These are phyloP conservation scores for Boletus fagicola DNA, from an alignment of 768 basidiomycete species.

Conservation along the genomic window DNA sequence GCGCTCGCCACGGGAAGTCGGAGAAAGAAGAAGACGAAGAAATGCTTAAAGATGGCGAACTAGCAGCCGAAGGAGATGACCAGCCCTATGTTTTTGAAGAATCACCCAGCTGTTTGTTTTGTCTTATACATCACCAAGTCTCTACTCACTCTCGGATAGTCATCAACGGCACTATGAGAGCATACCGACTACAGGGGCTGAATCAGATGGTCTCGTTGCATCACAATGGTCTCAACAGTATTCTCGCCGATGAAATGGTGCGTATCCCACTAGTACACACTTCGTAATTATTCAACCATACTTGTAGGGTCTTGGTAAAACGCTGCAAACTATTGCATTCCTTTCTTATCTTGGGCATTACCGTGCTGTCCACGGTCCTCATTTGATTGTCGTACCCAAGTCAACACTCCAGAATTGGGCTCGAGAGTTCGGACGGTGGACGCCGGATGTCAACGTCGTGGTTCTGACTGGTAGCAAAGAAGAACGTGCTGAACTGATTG, in stretches of 20 bases:
- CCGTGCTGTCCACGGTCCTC: slow-evolving; percentile 71
- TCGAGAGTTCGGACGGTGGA: slow-evolving; percentile 91
- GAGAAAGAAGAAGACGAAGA: slow-evolving; percentile 99
- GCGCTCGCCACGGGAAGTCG: slow-evolving; percentile 84
- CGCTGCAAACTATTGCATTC: slow-evolving; percentile 96
- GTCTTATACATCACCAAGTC: not conserved
- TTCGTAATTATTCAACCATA: slow-evolving; percentile 2
- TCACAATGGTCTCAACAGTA: slow-evolving; percentile 95
- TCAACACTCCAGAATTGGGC: slow-evolving; percentile 97
- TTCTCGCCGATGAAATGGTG: slow-evolving; percentile 96
- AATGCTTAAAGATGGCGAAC: slow-evolving; percentile 81
- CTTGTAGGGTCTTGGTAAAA: slow-evolving; percentile 90
- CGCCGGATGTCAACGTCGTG: slow-evolving; percentile 80
- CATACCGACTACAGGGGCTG: slow-evolving; percentile 92
- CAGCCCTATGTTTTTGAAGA: slow-evolving; percentile 94
- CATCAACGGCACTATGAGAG: slow-evolving; percentile 86
- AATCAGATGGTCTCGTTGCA: slow-evolving; percentile 98
- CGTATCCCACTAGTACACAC: slow-evolving; percentile 9
- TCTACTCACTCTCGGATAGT: slow-evolving; percentile 44
- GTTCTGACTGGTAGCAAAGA: slow-evolving; percentile 86
- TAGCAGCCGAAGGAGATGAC: slow-evolving; percentile 77
- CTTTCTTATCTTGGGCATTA: slow-evolving; percentile 91
- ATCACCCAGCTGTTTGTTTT: slow-evolving; percentile 75
- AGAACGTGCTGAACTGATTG: slow-evolving; percentile 81
- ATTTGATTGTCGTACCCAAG: slow-evolving; percentile 97